These are phyloP conservation scores for Cutaneotrichosporon arboriforme DNA, from an alignment of 1,284 basidiomycete genomes.

Conservation along the genomic window DNA sequence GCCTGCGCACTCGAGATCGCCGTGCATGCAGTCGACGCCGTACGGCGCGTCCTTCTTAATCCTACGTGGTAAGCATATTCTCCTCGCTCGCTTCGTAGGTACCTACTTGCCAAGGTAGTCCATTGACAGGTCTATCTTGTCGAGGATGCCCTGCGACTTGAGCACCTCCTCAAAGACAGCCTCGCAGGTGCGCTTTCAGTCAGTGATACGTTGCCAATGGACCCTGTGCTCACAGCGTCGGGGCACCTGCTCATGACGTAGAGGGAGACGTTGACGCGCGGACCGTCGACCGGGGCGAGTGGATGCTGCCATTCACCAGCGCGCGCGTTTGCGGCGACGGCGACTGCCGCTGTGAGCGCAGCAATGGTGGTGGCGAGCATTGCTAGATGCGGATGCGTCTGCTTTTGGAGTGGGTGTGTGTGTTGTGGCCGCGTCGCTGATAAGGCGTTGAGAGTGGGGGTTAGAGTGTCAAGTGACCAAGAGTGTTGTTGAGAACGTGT, in stretches of 20 bases:
- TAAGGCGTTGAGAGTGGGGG: no score
- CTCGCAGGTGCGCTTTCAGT: constrained; percentile 56
- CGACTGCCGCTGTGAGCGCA: not conserved
- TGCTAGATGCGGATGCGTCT: not conserved
- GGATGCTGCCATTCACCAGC: not conserved
- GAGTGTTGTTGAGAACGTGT: no score
- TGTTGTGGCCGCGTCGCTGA: no score
- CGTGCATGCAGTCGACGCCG: constrained; percentile 73
- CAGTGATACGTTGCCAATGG: no score
- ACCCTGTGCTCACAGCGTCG: constrained; percentile 45
- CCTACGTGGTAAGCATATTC: not conserved
- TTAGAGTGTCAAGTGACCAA: no score
- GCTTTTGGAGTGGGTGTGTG: no score
- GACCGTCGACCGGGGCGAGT: not conserved
- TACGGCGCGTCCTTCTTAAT: constrained; percentile 55
- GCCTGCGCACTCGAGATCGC: constrained; percentile 65
- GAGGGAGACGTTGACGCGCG: constrained; percentile 39
- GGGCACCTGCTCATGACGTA: constrained; percentile 47
- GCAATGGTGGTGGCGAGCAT: not conserved
- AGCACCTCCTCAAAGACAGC: constrained; percentile 66
- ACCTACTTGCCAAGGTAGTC: constrained; percentile 69
- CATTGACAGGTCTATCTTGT: constrained; percentile 65
- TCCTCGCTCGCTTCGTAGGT: no score
- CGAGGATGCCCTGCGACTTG: constrained; percentile 51
- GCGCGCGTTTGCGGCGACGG: not conserved